Conservation (phyloP, 2,329 filamentous ascomycete species). For the Reticulascus tulasneorum region DNA sequence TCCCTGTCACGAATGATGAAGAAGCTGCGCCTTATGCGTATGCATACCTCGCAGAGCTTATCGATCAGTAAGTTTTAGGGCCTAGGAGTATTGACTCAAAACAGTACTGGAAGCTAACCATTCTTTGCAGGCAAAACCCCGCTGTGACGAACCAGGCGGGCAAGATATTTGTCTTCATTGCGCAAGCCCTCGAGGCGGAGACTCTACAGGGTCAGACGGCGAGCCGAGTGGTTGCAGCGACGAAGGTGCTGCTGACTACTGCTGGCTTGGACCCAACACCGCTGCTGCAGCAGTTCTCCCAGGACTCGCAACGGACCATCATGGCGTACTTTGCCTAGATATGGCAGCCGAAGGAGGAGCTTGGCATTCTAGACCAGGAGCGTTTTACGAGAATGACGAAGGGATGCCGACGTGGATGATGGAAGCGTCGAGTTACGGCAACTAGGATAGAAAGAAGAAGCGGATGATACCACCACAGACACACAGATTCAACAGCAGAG, state of each 20-base stretch:
- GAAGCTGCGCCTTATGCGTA: constrained; percentile 97
- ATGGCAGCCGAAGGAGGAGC: not conserved
- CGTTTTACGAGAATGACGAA: not conserved
- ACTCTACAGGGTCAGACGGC: constrained; percentile 83
- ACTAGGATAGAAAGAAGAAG: constrained; percentile 2
- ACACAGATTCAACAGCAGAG: too few species aligned
- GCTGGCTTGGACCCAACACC: constrained; percentile 73
- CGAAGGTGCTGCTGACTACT: constrained; percentile 71
- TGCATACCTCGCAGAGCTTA: constrained; percentile 83
- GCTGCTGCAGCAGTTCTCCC: constrained; percentile 69
- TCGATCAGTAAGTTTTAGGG: constrained; percentile 89
- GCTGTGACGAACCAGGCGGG: constrained; percentile 72
- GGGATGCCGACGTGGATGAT: not conserved
- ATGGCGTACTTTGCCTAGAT: constrained; percentile 70
- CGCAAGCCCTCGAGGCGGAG: constrained; percentile 84
- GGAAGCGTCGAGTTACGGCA: constrained; percentile 1
- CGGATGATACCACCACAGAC: constrained; percentile 14
- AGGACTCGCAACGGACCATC: constrained; percentile 77
- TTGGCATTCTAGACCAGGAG: not conserved
- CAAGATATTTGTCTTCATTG: constrained; percentile 81
- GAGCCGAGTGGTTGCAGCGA: constrained; percentile 68
- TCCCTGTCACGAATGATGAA: constrained; percentile 92
- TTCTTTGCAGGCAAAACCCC: constrained; percentile 68
- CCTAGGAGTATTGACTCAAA: not conserved
- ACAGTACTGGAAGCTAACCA: constrained; percentile 19